Evolutionary conservation across 768 basidiomycete genomes (phyloP).

Genomic region (Pisolithus marmoratus): DNA sequence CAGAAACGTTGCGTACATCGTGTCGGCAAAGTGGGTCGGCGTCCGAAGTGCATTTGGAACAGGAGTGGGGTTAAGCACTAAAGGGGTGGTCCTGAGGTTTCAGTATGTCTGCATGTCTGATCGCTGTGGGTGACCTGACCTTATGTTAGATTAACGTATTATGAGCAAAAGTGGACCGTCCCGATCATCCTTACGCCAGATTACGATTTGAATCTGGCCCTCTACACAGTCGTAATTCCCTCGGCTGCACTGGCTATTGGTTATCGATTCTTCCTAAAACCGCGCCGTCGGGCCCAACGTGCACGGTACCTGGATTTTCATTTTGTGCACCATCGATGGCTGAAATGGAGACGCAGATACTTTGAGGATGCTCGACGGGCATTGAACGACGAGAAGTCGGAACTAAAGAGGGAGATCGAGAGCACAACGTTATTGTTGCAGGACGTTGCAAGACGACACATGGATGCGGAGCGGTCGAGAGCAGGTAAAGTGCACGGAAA

Average conservation of each 20-base stretch:
- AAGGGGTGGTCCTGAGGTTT: slow-evolving; percentile 48
- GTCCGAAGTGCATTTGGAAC: slow-evolving; percentile 40
- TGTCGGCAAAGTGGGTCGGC: slow-evolving; percentile 46
- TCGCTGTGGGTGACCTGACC: slow-evolving; percentile 10
- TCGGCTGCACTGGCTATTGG: slow-evolving; percentile 45
- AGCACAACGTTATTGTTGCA: slow-evolving; percentile 58
- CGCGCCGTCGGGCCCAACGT: slow-evolving; percentile 48
- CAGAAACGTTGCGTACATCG: slow-evolving; percentile 36
- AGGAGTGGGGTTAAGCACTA: slow-evolving; percentile 36
- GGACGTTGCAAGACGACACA: slow-evolving; percentile 61
- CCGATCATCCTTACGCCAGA: slow-evolving; percentile 55
- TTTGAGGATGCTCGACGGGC: slow-evolving; percentile 60
- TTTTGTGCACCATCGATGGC: slow-evolving; percentile 9
- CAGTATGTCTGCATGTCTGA: slow-evolving; percentile 36
- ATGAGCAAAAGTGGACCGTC: slow-evolving; percentile 51
- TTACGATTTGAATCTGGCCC: slow-evolving; percentile 39
- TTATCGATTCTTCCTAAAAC: slow-evolving; percentile 55
- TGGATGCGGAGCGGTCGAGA: slow-evolving; percentile 55
- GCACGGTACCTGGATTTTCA: slow-evolving; percentile 37
- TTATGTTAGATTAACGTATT: slow-evolving; percentile 42
- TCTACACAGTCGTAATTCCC: slow-evolving; percentile 50
- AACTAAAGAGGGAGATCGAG: slow-evolving; percentile 56
- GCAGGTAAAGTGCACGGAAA: slow-evolving; percentile 45
- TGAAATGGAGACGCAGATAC: slow-evolving; percentile 40
- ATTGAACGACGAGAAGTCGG: slow-evolving; percentile 58